Conservation (phyloP, 1,139 yeast species). For the Maudiozyma humilis region DNA sequence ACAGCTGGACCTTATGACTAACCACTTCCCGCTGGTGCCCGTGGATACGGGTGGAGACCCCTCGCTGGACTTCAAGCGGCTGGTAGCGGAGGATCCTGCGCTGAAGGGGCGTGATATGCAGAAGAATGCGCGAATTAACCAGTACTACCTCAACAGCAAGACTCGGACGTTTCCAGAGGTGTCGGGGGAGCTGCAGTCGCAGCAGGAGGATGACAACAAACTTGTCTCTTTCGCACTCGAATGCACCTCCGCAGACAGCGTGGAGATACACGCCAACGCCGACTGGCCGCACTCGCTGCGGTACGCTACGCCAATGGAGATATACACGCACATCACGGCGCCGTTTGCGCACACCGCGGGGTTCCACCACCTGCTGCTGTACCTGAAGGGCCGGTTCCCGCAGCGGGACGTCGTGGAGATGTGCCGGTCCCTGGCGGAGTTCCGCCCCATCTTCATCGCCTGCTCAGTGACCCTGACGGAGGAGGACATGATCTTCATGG, state of each 20-base stretch:
- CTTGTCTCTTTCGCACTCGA: conserved; percentile 24
- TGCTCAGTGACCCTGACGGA: conserved; percentile 82
- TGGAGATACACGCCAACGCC: conserved; percentile 16
- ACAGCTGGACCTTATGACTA: conserved; percentile 21
- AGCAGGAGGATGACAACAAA: not conserved
- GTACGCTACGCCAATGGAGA: conserved; percentile 67
- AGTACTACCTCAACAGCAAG: conserved; percentile 23
- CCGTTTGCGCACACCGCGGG: conserved; percentile 91
- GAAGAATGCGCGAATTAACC: conserved; percentile 19
- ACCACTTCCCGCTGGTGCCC: conserved; percentile 27
- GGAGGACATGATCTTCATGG: conserved; percentile 89
- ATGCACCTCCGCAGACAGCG: conserved; percentile 17
- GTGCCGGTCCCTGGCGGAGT: conserved; percentile 83
- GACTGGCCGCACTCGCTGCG: conserved; percentile 33
- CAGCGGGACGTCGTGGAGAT: conserved; percentile 65
- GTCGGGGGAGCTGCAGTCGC: not conserved
- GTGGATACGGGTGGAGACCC: conserved; percentile 12
- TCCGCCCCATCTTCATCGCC: conserved; percentile 87
- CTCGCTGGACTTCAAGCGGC: conserved; percentile 20
- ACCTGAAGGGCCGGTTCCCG: conserved; percentile 62
- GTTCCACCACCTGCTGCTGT: conserved; percentile 71
- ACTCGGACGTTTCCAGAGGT: conserved; percentile 24
- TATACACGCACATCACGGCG: conserved; percentile 60
- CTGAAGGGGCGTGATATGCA: conserved; percentile 11
- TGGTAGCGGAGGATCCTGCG: conserved; percentile 14